Conservation (phyloP, 129 eudicot species). For the Scalesia atractyloides region DNA sequence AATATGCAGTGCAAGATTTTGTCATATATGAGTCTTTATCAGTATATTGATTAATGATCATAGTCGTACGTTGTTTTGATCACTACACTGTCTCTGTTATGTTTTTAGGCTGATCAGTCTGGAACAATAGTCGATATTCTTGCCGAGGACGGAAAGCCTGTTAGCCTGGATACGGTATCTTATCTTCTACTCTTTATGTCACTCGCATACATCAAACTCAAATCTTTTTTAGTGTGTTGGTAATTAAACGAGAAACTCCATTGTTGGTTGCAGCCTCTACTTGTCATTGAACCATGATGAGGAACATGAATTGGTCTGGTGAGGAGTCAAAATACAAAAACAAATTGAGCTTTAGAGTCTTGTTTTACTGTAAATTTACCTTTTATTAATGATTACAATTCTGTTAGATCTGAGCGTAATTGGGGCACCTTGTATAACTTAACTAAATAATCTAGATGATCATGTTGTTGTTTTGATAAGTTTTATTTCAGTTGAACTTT, state of each 20-base stretch:
- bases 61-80: background rate
- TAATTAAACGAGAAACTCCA: background rate
- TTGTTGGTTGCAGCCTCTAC: slow-evolving; percentile 66
- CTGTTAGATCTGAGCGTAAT: slow-evolving; percentile 11
- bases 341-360: slow-evolving; percentile 37
- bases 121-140: slow-evolving; percentile 76
- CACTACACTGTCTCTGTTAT: slow-evolving; percentile 19
- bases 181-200: background rate
- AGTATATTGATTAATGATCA: background rate
- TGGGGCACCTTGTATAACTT: slow-evolving; percentile 25
- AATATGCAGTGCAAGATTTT: background rate
- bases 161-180: slow-evolving; percentile 69
- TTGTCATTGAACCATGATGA: slow-evolving; percentile 73
- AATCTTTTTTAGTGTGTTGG: background rate
- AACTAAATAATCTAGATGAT: slow-evolving; percentile 21
- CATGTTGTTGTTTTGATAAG: slow-evolving; percentile 2
- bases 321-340: slow-evolving; percentile 21
- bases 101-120: slow-evolving; percentile 63
- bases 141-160: slow-evolving; percentile 82
- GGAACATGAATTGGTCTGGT: slow-evolving; percentile 1
- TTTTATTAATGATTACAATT: slow-evolving; percentile 1
- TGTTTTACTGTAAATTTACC: slow-evolving; percentile 30
- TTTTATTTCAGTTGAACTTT: background rate
- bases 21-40: slow-evolving; percentile 4
- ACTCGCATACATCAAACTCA: background rate